A percentile compares a stretch with the other conserved stretches of the same genome.
Evolutionary conservation across 768 basidiomycete genomes (phyloP).

Genomic region (Rhizopogon sp.): DNA sequence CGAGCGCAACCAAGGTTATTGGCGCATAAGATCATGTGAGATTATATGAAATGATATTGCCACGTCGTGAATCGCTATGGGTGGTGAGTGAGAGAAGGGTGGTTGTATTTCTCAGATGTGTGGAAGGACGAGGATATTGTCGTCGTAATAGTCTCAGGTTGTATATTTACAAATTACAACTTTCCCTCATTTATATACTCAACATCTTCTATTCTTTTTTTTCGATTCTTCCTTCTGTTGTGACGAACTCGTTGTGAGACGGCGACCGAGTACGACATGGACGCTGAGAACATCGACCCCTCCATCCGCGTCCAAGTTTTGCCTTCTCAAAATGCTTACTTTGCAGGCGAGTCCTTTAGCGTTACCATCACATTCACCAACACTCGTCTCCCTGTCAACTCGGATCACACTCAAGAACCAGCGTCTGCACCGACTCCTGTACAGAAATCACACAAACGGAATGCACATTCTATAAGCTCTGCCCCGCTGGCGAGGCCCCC

Average conservation of each 20-base stretch:
- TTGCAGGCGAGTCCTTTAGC: slow-evolving; percentile 85
- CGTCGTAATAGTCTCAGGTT: too few relatives aligned
- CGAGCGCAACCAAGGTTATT: too few relatives aligned
- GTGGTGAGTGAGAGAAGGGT: too few relatives aligned
- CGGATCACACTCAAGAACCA: slow-evolving; percentile 13
- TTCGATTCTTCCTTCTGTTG: background rate
- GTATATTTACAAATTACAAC: too few relatives aligned
- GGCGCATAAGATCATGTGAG: too few relatives aligned
- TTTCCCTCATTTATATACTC: too few relatives aligned
- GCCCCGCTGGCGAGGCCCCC: slow-evolving; percentile 79
- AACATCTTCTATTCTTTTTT: background rate
- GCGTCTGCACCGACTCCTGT: slow-evolving; percentile 14
- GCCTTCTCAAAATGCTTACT: slow-evolving; percentile 85
- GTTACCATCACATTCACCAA: slow-evolving; percentile 88
- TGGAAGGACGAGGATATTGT: too few relatives aligned
- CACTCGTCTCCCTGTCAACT: slow-evolving; percentile 49
- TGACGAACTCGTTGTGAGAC: too few relatives aligned
- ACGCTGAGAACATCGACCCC: slow-evolving; percentile 31
- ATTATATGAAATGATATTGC: too few relatives aligned
- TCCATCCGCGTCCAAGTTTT: slow-evolving; percentile 65
- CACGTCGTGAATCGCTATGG: too few relatives aligned
- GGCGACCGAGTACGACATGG: background rate
- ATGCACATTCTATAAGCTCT: slow-evolving; percentile 77
- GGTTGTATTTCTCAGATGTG: too few relatives aligned
- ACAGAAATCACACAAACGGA: slow-evolving; percentile 52